A percentile compares a stretch with the other conserved stretches of the same genome.
These are phyloP conservation scores for Nicotiana sylvestris DNA, from an alignment of 257 asterid species.

Conservation along the genomic window DNA sequence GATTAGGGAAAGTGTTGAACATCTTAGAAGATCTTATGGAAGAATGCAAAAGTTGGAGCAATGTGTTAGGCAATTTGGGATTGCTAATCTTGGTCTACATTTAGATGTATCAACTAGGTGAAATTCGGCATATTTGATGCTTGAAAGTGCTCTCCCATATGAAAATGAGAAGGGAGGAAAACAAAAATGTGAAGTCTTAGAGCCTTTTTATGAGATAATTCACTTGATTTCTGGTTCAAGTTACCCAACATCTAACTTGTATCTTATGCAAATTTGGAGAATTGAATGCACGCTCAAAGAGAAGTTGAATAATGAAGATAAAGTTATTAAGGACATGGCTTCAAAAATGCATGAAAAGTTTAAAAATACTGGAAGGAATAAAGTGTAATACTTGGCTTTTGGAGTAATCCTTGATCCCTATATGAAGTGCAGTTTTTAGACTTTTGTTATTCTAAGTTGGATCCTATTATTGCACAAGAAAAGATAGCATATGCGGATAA, in stretches of 20 bases:
- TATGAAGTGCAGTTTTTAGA: neutral
- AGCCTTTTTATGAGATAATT: slow-evolving; percentile 2
- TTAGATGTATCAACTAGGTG: neutral
- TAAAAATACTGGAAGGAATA: neutral
- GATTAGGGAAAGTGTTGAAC: neutral
- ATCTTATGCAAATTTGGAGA: neutral
- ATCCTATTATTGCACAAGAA: neutral
- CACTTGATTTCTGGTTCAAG: neutral
- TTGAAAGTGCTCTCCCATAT: neutral
- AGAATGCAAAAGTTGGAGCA: neutral
- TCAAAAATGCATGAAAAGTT: neutral
- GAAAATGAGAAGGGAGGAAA: neutral
- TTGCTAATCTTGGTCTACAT: neutral
- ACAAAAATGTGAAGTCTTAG: neutral
- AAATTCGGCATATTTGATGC: neutral
- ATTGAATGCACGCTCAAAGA: neutral
- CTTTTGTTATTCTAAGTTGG: neutral
- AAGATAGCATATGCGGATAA: neutral
- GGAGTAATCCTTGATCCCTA: neutral
- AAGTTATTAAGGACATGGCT: neutral
- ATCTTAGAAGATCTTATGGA: neutral
- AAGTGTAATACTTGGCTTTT: neutral
- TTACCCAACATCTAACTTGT: neutral
- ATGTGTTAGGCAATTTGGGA: neutral
- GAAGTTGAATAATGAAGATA: neutral